Conservation (phyloP, 331 rosid genomes). For the Acacia concinna region DNA sequence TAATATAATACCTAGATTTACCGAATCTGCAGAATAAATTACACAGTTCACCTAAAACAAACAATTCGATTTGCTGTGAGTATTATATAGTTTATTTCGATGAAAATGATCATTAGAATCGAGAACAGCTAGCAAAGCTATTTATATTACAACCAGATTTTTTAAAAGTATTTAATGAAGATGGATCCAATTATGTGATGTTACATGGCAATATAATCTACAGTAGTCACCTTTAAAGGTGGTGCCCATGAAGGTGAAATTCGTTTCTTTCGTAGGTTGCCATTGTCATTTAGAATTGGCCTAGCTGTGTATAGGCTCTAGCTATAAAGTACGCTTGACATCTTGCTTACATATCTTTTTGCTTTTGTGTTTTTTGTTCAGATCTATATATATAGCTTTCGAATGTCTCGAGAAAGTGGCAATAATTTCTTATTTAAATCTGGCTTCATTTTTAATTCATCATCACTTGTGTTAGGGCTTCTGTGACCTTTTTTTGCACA, state of each 20-base stretch:
- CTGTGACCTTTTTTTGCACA: background rate
- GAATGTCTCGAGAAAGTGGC: slow-evolving; percentile 44
- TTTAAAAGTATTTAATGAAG: background rate
- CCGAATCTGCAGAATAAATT: background rate
- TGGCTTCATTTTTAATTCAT: slow-evolving; percentile 25
- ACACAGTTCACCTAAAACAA: background rate
- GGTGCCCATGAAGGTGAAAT: background rate
- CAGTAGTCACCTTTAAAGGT: background rate
- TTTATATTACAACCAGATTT: background rate
- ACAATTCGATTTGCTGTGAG: background rate
- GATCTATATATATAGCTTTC: background rate
- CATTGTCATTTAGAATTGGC: slow-evolving; percentile 8
- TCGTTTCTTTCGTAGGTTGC: slow-evolving; percentile 4
- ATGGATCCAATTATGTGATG: background rate
- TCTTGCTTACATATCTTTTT: background rate
- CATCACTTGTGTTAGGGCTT: slow-evolving; percentile 6
- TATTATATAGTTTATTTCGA: background rate
- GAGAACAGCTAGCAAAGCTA: background rate
- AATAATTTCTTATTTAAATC: slow-evolving; percentile 11
- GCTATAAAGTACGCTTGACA: slow-evolving; percentile 24
- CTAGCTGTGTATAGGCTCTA: background rate
- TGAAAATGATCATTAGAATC: background rate
- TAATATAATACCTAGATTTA: background rate
- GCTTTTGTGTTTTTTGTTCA: background rate
- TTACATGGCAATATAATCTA: background rate